phyloP scores from a whole-genome alignment of 352 stramenopile genomes.

The Globisporangium emineosum region DNA sequence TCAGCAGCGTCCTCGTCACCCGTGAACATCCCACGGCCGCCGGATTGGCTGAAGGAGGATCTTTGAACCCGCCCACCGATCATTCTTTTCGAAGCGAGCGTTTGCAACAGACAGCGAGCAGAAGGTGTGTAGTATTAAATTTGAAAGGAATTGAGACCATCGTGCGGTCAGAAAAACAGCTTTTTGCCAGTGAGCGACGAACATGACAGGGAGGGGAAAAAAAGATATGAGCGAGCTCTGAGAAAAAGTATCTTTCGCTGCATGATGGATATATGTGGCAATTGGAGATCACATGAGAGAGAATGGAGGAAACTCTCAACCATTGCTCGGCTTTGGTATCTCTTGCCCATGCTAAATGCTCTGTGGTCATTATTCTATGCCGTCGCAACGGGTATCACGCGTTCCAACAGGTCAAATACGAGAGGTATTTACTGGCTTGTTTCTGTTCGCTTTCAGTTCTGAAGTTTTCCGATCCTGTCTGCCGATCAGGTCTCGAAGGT shows the following conservation, averaged over 20 bases:
- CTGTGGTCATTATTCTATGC: not conserved
- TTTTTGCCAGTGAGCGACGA: too few relatives aligned
- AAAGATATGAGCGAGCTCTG: too few relatives aligned
- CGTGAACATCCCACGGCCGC: not conserved
- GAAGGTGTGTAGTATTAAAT: not conserved
- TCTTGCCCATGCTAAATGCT: too few relatives aligned
- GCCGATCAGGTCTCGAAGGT: constrained; percentile 1
- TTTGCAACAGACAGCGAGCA: not conserved
- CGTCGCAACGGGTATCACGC: not conserved
- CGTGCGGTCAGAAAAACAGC: too few relatives aligned
- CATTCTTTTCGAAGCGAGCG: not conserved
- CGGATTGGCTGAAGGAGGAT: not conserved
- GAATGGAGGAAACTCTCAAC: too few relatives aligned
- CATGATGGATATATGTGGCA: too few relatives aligned
- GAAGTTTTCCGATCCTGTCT: not conserved
- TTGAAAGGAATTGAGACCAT: not conserved
- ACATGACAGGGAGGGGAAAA: too few relatives aligned
- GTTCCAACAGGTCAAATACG: not conserved
- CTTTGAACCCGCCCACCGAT: not conserved
- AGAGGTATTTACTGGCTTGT: not conserved
- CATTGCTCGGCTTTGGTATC: too few relatives aligned
- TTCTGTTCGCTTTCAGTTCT: not conserved
- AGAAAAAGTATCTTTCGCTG: too few relatives aligned
- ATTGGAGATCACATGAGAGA: too few relatives aligned
- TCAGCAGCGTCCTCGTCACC: not conserved